Conservation (phyloP, 495 filamentous ascomycete species). For the Aspergillus baeticus region DNA sequence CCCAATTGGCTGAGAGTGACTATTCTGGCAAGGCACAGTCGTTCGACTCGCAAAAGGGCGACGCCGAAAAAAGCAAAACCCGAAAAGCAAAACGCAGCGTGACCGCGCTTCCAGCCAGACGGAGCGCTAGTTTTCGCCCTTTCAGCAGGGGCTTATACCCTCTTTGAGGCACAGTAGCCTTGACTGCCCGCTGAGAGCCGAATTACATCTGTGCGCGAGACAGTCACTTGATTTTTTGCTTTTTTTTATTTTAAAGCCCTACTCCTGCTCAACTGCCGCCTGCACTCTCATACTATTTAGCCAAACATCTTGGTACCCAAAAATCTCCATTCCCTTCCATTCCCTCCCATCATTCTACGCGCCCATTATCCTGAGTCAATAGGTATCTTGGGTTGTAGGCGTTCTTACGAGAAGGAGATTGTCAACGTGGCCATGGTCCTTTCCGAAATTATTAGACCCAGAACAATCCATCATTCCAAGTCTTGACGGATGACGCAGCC, state of each 20-base stretch:
- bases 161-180: not conserved
- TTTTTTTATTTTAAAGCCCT: not conserved
- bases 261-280: not conserved
- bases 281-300: conserved; percentile 5
- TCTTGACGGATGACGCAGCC: conserved; percentile 39
- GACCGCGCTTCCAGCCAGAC: conserved; percentile 2
- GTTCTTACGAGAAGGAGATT: not conserved
- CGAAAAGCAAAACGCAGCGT: conserved; percentile 6
- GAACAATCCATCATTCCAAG: conserved; percentile 9
- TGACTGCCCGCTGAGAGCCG: not conserved
- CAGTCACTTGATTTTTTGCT: not conserved
- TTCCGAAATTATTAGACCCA: conserved; percentile 6
- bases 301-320: not conserved
- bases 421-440: conserved; percentile 24
- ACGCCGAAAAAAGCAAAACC: conserved; percentile 3
- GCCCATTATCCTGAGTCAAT: not conserved
- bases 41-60: conserved; percentile 6
- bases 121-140: conserved; percentile 8
- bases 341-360: not conserved
- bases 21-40: conserved; percentile 12
- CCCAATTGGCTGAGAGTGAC: conserved; percentile 16
- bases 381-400: conserved; percentile 9
- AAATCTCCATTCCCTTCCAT: not conserved
- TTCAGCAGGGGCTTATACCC: conserved; percentile 5
- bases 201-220: conserved; percentile 11